A percentile compares a stretch with the other conserved stretches of the same genome.
Evolutionary conservation across 2,329 filamentous ascomycete genomes (phyloP).

Genomic region (Fusarium neocosmosporiellum): DNA sequence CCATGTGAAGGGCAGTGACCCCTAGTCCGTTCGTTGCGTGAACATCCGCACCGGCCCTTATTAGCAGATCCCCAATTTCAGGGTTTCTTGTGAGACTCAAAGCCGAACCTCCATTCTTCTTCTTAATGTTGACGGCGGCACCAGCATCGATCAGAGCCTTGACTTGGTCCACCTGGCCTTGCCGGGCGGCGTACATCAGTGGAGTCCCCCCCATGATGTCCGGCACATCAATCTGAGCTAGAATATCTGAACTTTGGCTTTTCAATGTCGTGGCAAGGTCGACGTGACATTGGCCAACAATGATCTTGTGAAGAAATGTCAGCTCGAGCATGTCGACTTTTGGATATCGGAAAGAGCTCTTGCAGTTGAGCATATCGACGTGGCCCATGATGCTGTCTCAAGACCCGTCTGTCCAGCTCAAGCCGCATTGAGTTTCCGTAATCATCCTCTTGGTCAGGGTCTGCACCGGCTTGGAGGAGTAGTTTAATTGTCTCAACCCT

Average conservation of each 20-base stretch:
- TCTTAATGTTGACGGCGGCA: background rate
- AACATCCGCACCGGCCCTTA: background rate
- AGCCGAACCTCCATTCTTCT: background rate
- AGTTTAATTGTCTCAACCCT: background rate
- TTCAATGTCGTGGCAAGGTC: background rate
- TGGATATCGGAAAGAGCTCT: background rate
- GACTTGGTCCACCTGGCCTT: background rate
- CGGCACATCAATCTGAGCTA: background rate
- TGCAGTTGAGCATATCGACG: background rate
- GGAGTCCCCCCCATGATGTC: background rate
- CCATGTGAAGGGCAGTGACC: accelerated
- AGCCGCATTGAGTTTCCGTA: background rate
- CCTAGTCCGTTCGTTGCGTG: background rate
- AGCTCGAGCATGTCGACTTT: background rate
- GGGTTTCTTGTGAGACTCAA: accelerated
- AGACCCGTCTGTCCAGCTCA: accelerated
- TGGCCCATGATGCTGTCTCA: background rate
- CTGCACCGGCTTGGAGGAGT: background rate
- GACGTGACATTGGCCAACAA: background rate
- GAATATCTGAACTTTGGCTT: background rate
- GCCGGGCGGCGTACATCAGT: background rate
- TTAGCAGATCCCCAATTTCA: background rate
- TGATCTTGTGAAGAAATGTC: background rate
- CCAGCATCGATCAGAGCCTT: background rate
- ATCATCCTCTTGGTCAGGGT: background rate